phyloP scores from a whole-genome alignment of 441 rosid species.

The Sinapis alba region DNA sequence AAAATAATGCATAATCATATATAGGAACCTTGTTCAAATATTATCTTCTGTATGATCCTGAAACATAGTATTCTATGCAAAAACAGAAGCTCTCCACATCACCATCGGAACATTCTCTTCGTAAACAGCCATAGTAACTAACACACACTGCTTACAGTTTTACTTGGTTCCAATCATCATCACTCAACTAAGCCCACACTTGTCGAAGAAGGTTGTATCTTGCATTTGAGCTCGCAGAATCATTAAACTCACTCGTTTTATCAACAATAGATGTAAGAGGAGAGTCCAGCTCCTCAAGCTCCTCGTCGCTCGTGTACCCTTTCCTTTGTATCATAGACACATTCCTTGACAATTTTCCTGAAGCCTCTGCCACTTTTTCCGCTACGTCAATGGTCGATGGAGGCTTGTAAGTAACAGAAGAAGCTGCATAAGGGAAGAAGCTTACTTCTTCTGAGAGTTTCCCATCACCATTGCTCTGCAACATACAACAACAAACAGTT shows the following conservation, averaged over 20 bases:
- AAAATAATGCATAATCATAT: conserved; percentile 65
- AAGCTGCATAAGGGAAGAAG: conserved; percentile 82
- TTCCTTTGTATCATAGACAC: conserved; percentile 70
- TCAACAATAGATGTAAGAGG: conserved; percentile 68
- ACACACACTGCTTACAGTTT: background rate
- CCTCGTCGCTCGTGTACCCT: conserved; percentile 93
- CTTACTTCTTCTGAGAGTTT: conserved; percentile 55
- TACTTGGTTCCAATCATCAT: conserved; percentile 7
- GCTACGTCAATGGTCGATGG: conserved; percentile 62
- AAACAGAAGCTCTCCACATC: conserved; percentile 7
- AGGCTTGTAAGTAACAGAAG: conserved; percentile 59
- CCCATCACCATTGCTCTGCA: conserved; percentile 61
- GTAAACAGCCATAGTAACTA: background rate
- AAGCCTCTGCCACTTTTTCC: conserved; percentile 64
- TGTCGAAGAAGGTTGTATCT: conserved; percentile 80
- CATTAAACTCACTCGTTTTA: conserved; percentile 35
- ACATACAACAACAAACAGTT: background rate
- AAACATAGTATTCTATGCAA: conserved; percentile 16
- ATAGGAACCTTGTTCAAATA: conserved; percentile 72
- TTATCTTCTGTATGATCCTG: conserved; percentile 1
- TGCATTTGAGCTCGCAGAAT: conserved; percentile 41
- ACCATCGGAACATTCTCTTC: background rate
- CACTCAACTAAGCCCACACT: conserved; percentile 62
- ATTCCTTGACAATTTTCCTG: conserved; percentile 55
- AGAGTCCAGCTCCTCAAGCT: conserved; percentile 78